Conservation (phyloP, 306 rosid species). For the Fragaria vesca region DNA sequence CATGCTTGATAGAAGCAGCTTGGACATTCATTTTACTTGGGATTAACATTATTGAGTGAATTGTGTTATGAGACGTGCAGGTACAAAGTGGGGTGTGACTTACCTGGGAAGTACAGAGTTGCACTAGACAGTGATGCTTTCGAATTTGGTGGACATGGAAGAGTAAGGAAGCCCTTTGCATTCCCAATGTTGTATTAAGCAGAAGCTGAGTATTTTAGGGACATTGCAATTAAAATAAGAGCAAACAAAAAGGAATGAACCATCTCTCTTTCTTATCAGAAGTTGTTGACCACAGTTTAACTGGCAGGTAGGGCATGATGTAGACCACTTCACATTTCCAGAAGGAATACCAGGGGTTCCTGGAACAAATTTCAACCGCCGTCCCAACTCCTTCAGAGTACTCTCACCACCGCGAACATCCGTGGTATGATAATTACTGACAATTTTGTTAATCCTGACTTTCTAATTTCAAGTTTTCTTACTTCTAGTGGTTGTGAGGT, state of each 20-base stretch:
- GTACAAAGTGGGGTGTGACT: slow-evolving; percentile 96
- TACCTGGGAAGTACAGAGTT: slow-evolving; percentile 95
- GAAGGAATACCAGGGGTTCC: slow-evolving; percentile 94
- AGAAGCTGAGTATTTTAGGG: neutral
- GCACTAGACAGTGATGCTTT: slow-evolving; percentile 83
- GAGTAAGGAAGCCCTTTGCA: slow-evolving; percentile 58
- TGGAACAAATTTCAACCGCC: slow-evolving; percentile 85
- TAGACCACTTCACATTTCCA: slow-evolving; percentile 82
- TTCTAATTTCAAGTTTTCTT: neutral
- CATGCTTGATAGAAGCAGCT: neutral
- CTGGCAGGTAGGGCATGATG: slow-evolving; percentile 68
- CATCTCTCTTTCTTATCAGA: slow-evolving; percentile 6
- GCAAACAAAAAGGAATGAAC: neutral
- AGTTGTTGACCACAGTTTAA: slow-evolving; percentile 1
- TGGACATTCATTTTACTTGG: neutral
- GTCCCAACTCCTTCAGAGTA: slow-evolving; percentile 90
- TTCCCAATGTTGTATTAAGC: neutral
- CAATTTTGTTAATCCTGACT: slow-evolving; percentile 4
- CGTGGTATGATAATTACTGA: slow-evolving; percentile 52
- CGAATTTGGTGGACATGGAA: slow-evolving; percentile 91
- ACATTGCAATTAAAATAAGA: too few species aligned
- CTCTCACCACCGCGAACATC: slow-evolving; percentile 77
- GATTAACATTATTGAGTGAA: slow-evolving; percentile 8
- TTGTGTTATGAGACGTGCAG: slow-evolving; percentile 41
- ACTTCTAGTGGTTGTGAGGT: neutral